Evolutionary conservation across 495 filamentous ascomycete species (phyloP).

Genomic region (Achaetomiella virescens): DNA sequence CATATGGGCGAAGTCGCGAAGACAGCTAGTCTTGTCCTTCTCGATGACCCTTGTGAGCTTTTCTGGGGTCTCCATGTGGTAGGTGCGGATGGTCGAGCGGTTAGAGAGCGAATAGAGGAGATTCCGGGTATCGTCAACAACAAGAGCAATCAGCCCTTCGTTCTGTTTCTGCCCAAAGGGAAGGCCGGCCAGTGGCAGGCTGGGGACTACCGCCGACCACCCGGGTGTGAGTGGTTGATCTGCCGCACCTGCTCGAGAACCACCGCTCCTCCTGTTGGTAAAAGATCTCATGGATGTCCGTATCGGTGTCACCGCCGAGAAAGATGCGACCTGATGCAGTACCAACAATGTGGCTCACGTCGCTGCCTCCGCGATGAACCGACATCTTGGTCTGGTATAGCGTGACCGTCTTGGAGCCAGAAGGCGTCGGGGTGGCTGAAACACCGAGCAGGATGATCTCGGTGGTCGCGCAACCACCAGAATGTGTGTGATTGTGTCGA

Average conservation of each 20-base stretch:
- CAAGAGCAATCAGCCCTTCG: constrained; percentile 68
- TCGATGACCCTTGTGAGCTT: constrained; percentile 50
- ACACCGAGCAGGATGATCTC: constrained; percentile 83
- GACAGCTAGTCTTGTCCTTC: constrained; percentile 47
- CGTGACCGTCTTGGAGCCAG: constrained; percentile 62
- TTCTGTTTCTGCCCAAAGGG: constrained; percentile 23
- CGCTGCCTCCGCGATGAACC: constrained; percentile 58
- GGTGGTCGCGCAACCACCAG: constrained; percentile 73
- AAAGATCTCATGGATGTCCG: constrained; percentile 84
- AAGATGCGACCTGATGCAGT: constrained; percentile 85
- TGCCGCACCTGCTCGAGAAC: constrained; percentile 77
- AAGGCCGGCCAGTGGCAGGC: constrained; percentile 33
- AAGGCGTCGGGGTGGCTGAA: constrained; percentile 49
- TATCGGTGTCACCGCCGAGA: constrained; percentile 71
- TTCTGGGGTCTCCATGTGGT: constrained; percentile 59
- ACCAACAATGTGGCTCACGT: constrained; percentile 69
- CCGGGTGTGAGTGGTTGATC: constrained; percentile 78
- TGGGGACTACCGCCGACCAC: constrained; percentile 62
- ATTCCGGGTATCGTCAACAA: constrained; percentile 78
- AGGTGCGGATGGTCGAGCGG: constrained; percentile 75
- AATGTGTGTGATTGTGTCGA: constrained; percentile 73
- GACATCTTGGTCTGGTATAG: constrained; percentile 83
- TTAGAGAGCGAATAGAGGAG: constrained; percentile 88
- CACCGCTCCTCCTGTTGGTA: constrained; percentile 97
- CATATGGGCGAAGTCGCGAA: constrained; percentile 70